Conservation (phyloP, 805 yeast genomes). For the Metschnikowia lochheadii region DNA sequence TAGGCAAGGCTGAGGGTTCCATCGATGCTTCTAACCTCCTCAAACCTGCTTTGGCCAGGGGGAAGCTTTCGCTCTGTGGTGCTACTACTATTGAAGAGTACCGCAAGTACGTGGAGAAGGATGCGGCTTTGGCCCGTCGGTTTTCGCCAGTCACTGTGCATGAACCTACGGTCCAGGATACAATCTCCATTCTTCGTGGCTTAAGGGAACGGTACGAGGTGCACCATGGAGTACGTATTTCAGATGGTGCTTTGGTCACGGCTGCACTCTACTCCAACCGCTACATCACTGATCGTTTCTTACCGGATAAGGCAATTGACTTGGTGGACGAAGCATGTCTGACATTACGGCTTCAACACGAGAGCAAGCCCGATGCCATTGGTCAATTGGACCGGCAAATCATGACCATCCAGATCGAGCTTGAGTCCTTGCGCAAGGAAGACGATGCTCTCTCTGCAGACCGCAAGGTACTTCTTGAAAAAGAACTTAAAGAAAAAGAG, state of each 20-base stretch:
- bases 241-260: slow-evolving; percentile 88
- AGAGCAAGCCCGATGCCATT: slow-evolving; percentile 93
- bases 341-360: slow-evolving; percentile 89
- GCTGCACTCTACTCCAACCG: slow-evolving; percentile 89
- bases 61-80: slow-evolving; percentile 87
- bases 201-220: slow-evolving; percentile 92
- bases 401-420: slow-evolving; percentile 92
- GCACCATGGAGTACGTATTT: slow-evolving; percentile 93
- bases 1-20: slow-evolving; percentile 91
- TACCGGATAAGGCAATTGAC: slow-evolving; percentile 97
- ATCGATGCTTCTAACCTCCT: slow-evolving; percentile 92
- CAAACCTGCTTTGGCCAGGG: slow-evolving; percentile 92
- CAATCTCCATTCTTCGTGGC: slow-evolving; percentile 89
- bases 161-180: slow-evolving; percentile 88
- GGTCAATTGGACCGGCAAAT: slow-evolving; percentile 83
- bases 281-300: slow-evolving; percentile 83
- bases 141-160: slow-evolving; percentile 82
- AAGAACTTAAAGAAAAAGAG: slow-evolving; percentile 57
- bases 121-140: slow-evolving; percentile 91
- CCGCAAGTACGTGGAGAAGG: slow-evolving; percentile 89
- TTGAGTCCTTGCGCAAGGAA: slow-evolving; percentile 90
- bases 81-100: slow-evolving; percentile 96
- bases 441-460: slow-evolving; percentile 81
- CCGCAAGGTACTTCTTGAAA: slow-evolving; percentile 69
- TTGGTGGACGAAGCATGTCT: slow-evolving; percentile 97